Base-by-base conservation (phyloP, 495 filamentous ascomycete species). In the Lepidopterella palustris region DNA sequence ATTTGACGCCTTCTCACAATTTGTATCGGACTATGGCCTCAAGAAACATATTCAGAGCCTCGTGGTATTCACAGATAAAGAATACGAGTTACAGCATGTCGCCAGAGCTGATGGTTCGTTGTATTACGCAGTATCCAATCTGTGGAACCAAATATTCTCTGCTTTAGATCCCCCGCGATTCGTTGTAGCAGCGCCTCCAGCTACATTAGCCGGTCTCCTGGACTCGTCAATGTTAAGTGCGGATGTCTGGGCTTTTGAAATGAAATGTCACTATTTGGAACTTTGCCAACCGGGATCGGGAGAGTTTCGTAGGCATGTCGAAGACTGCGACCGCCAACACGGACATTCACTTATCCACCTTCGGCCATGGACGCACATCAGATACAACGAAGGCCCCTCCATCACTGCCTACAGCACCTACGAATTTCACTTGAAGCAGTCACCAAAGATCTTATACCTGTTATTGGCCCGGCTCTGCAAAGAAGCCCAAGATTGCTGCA, bases 191-290 rank as follows among this genome's bases (percentile, higher is more conserved):
- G 64, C 64, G 15, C 64, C 64, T 5, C 64, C 64, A 32, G 45
- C 53, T 4, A 63, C 58, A 6, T 53, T 67, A 9, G 64, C 64
- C 9, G 57, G 53, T 18, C 49, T 67, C 2, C 26, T 63, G 31
- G 64, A 63, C 23, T 51, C 57, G 6, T 45, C 45, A 24, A 63
- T 60, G 57, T 40, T 61, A 1, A 61, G 61, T 25, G 56, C 60
- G 18, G 64, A 67, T 61, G 49, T 28, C 18, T 67, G 64, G 64
- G 64, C 64, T 18, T 67, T 67, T 35, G 58, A 67, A 6, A 67
- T 63, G 64, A 61, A 60, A 20, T 57, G 63, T 54, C 64, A 67
- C 35, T 67, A 67, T 27, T 35, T 67, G 23, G 64, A 67, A 42
- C 60, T 66, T 10, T n/a, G 55, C 5, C 57, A 63, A 35, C 0